Conservation (phyloP, 1,284 basidiomycete species). For the Cutaneotrichosporon arboriforme region DNA sequence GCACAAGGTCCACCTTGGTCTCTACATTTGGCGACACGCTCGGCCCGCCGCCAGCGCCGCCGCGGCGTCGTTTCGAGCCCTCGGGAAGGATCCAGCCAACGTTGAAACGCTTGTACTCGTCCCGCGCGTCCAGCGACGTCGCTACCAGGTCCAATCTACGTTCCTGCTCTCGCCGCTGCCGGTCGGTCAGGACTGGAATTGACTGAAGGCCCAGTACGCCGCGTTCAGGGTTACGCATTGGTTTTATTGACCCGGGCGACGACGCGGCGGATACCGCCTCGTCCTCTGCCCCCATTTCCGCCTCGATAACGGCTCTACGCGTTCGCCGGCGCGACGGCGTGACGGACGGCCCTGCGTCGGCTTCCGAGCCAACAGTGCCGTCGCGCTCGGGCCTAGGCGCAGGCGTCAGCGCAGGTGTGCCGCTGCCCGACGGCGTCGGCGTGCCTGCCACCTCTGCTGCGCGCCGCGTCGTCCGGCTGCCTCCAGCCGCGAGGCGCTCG, state of each 20-base stretch:
- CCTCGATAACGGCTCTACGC: background rate
- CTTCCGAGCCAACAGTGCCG: background rate
- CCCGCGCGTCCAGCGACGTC: conserved; percentile 62
- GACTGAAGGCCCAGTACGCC: conserved; percentile 40
- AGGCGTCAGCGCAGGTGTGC: too few species aligned
- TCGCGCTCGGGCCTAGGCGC: background rate
- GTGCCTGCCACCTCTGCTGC: too few species aligned
- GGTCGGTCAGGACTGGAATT: conserved; percentile 43
- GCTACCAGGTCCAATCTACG: conserved; percentile 50
- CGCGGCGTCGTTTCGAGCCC: conserved; percentile 54
- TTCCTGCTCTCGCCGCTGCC: conserved; percentile 41
- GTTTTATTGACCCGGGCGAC: conserved; percentile 9
- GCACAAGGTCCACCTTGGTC: background rate
- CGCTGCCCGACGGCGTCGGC: too few species aligned
- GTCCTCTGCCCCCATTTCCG: background rate
- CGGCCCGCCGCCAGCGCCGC: background rate
- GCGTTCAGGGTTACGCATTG: conserved; percentile 17
- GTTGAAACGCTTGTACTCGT: conserved; percentile 78
- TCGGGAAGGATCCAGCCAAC: conserved; percentile 81
- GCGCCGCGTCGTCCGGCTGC: background rate
- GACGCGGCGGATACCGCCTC: background rate
- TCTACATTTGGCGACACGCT: too few species aligned
- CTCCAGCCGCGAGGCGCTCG: conserved; percentile 8
- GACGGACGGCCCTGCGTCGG: background rate
- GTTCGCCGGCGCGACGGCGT: background rate